Conservation (phyloP, 2,329 filamentous ascomycete species). For the Colletotrichum nymphaeae region DNA sequence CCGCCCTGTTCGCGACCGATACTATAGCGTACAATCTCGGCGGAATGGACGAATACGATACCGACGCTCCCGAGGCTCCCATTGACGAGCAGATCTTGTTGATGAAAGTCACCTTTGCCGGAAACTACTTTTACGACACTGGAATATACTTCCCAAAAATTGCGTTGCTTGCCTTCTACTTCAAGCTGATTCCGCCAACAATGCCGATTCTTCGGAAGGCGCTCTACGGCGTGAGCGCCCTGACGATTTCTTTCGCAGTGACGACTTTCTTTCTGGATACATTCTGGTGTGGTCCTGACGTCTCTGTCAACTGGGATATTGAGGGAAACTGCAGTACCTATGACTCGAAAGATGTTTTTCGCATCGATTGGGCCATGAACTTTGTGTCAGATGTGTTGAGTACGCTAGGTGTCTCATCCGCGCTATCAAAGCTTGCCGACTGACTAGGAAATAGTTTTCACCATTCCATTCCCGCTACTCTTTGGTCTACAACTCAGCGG, state of each 20-base stretch:
- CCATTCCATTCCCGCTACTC: slow-evolving; percentile 39
- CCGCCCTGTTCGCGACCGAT: slow-evolving; percentile 42
- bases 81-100: slow-evolving; percentile 36
- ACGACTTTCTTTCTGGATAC: slow-evolving; percentile 43
- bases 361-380: slow-evolving; percentile 45
- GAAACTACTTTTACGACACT: slow-evolving; percentile 47
- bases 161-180: slow-evolving; percentile 44
- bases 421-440: too few species aligned
- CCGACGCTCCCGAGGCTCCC: slow-evolving; percentile 25
- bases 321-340: slow-evolving; percentile 41
- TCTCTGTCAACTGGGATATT: slow-evolving; percentile 42
- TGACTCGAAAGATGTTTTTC: slow-evolving; percentile 41
- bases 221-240: slow-evolving; percentile 37
- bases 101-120: slow-evolving; percentile 43
- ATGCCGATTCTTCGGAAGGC: slow-evolving; percentile 40
- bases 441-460: slow-evolving; percentile 33
- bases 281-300: slow-evolving; percentile 44
- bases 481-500: slow-evolving; percentile 35
- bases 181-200: slow-evolving; percentile 41
- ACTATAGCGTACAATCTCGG: slow-evolving; percentile 42
- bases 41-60: slow-evolving; percentile 41
- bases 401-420: neutral
- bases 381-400: slow-evolving; percentile 40
- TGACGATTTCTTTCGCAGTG: slow-evolving; percentile 40
- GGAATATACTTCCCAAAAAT: slow-evolving; percentile 45